Percentiles rank a stretch among this genome's conserved stretches.
phyloP scores from a whole-genome alignment of 2,329 filamentous ascomycete species.

The Talaromyces islandicus region DNA sequence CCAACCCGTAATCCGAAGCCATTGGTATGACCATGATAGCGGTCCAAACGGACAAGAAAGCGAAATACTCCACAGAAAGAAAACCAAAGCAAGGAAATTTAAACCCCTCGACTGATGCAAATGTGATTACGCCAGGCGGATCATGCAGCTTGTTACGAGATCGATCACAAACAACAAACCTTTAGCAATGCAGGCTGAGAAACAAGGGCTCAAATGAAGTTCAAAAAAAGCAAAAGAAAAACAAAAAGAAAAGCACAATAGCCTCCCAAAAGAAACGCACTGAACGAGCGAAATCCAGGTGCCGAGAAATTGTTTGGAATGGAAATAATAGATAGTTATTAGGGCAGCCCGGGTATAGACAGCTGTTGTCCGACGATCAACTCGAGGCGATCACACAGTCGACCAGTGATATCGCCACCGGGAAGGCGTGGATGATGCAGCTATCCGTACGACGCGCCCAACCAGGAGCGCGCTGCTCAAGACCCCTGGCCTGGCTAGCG shows the following conservation, averaged over 20 bases:
- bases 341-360: neutral
- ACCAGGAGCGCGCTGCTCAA: neutral
- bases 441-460: neutral
- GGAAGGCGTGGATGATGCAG: neutral
- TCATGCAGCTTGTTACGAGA: neutral
- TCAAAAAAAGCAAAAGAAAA: neutral
- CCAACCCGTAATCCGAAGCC: slow-evolving; percentile 25
- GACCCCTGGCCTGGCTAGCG: neutral
- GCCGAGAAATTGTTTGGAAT: neutral
- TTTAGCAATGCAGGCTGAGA: neutral
- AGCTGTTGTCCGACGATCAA: neutral
- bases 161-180: neutral
- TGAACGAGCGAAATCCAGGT: neutral
- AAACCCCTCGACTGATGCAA: neutral
- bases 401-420: neutral
- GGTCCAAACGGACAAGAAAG: neutral
- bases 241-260: neutral
- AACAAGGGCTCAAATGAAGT: neutral
- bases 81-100: neutral
- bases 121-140: neutral
- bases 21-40: slow-evolving; percentile 18
- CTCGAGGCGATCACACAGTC: neutral
- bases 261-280: neutral
- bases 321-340: neutral
- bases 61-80: neutral